These are phyloP conservation scores for Ambrosiella cleistominuta DNA, from an alignment of 2,329 filamentous ascomycete species.

Conservation along the genomic window DNA sequence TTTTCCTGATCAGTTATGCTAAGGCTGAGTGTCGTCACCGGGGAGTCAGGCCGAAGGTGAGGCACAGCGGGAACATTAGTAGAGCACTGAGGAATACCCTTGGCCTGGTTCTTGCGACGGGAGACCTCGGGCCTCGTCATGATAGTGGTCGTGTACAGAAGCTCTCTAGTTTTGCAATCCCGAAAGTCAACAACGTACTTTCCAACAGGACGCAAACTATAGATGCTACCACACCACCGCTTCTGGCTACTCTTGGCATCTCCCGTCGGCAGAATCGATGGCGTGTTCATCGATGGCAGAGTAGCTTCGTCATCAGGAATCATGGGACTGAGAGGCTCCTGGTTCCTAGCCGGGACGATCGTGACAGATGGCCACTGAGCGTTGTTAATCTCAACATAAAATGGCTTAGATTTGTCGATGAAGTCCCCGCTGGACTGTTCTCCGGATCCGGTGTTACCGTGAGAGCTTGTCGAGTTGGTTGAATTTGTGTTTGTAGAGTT, in stretches of 20 bases:
- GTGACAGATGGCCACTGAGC: conserved; percentile 64
- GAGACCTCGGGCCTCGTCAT: conserved; percentile 37
- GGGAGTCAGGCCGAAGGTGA: conserved; percentile 54
- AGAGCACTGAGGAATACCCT: conserved; percentile 17
- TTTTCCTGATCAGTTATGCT: conserved; percentile 57
- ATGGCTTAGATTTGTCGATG: conserved; percentile 54
- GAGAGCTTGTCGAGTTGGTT: conserved; percentile 11
- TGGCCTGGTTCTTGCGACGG: conserved; percentile 16
- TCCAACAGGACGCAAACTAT: conserved; percentile 49
- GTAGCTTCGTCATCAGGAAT: conserved; percentile 4
- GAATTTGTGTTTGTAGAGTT: conserved; percentile 13
- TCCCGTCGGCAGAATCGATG: conserved; percentile 7
- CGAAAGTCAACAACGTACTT: conserved; percentile 69
- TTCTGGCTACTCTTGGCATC: conserved; percentile 8
- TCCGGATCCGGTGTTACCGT: background rate
- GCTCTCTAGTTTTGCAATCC: conserved; percentile 43
- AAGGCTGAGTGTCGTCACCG: conserved; percentile 57
- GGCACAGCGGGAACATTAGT: conserved; percentile 28
- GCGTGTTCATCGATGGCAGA: conserved; percentile 16
- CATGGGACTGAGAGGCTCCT: conserved; percentile 1
- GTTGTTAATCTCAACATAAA: conserved; percentile 63
- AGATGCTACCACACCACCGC: conserved; percentile 55
- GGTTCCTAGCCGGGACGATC: conserved; percentile 36
- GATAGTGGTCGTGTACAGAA: conserved; percentile 56
- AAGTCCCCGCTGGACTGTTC: conserved; percentile 22